phyloP scores from a whole-genome alignment of 768 basidiomycete species.

The Pholiota molesta region DNA sequence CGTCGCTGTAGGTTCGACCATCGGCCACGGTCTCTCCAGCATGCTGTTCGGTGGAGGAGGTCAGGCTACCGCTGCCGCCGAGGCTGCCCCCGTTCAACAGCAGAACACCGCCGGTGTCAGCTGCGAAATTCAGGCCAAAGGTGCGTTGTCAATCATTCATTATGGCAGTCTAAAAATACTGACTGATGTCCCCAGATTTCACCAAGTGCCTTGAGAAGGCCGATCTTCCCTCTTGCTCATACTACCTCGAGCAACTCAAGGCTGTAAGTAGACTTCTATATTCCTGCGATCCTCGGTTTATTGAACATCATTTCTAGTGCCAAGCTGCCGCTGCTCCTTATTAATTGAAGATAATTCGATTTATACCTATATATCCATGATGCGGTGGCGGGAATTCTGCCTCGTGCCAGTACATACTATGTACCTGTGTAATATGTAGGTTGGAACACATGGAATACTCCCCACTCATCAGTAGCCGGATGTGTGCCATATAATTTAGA shows the following conservation, averaged over 20 bases:
- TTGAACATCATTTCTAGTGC: conserved; percentile 47
- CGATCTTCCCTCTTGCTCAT: conserved; percentile 77
- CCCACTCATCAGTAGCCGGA: neutral
- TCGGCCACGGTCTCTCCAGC: conserved; percentile 87
- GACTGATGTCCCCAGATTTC: conserved; percentile 57
- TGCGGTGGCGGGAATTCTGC: neutral
- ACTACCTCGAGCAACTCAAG: conserved; percentile 89
- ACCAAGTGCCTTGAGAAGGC: conserved; percentile 85
- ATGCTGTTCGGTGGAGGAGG: conserved; percentile 85
- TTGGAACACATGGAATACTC: neutral
- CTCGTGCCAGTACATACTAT: neutral
- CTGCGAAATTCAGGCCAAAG: conserved; percentile 85
- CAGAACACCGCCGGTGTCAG: conserved; percentile 47
- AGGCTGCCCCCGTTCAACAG: conserved; percentile 52
- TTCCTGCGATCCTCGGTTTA: conserved; percentile 2
- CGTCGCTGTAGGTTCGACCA: conserved; percentile 84
- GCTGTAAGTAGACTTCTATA: conserved; percentile 55
- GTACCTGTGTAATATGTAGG: neutral
- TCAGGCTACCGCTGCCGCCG: conserved; percentile 47
- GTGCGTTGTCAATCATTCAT: conserved; percentile 35
- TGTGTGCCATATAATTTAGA: neutral
- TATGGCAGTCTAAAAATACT: conserved; percentile 1
- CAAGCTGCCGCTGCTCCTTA: conserved; percentile 68
- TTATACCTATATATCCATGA: neutral
- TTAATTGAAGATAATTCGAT: conserved; percentile 12